Evolutionary conservation across 768 basidiomycete genomes (phyloP), one percentile per base, ranked within the genome.

Genomic region (Mycena vitilis): DNA sequence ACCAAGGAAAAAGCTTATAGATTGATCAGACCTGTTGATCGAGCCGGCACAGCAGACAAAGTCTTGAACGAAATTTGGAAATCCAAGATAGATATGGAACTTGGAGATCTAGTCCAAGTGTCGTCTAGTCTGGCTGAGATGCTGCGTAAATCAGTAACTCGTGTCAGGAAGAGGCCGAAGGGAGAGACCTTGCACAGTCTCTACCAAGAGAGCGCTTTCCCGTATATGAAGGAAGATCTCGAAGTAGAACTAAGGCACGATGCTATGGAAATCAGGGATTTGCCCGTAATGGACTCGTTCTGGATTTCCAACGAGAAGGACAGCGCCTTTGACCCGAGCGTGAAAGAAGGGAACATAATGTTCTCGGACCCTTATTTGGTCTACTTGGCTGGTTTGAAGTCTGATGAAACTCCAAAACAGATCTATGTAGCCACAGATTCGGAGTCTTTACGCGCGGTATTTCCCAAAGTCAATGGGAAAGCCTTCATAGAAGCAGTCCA

Each of bases 381-480:
- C 45, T 74, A 18, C 70, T 30, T 63, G 44, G 71, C 47, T 45
- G 68, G 56, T 53, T 73, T 59, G 63, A 62, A 9, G 22, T 20
- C 36, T 1, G 34, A 37, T 54, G 52, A 54, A 54, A 16, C 7
- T 4, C 30, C 52, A 8, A 54, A 36, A 20, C 52, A 36, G 30
- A 34, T 54, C 6, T 54, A 36, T 36, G 34, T 54, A 3, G 36
- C 34, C 1, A 36, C 2, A 1, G 52, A 54, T 15, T 54, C 52
- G 3, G 34, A 20, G 9, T 36, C 30, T 20, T 20, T 54, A 18
- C 7, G 34, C 13, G 52, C 34, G 18, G 16, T 54, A 0, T 54
- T 30, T 12, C 52, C 52, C 0, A 54, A 18, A 20, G 52, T 54
- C 18, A 54, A 54, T 36, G 52, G 36, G 6, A 2, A 7, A 9